Evolutionary conservation across 176 grass and related monocot species (phyloP).

Genomic region (Themeda triandra): DNA sequence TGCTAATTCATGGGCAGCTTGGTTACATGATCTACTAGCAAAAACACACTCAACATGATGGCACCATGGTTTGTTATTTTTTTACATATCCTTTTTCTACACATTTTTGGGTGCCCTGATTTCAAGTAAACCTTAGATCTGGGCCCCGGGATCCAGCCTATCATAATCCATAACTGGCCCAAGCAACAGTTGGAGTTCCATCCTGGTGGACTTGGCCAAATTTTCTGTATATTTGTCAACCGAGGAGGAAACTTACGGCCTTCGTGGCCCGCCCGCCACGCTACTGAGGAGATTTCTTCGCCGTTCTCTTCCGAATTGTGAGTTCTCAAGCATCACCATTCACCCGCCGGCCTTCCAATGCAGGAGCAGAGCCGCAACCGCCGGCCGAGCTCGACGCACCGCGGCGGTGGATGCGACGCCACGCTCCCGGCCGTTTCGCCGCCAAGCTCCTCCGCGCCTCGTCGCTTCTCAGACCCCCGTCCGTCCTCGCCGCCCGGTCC

Average conservation of each 20-base stretch:
- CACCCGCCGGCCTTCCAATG: background rate
- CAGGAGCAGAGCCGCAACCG: background rate
- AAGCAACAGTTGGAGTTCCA: background rate
- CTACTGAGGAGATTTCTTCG: background rate
- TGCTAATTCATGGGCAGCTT: too few species aligned
- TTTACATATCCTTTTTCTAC: too few species aligned
- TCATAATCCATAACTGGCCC: background rate
- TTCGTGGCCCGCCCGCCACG: background rate
- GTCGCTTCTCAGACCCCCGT: background rate
- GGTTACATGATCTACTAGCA: too few species aligned
- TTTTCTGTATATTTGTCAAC: background rate
- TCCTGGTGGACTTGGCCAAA: background rate
- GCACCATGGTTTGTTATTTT: too few species aligned
- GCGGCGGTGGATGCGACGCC: conserved; percentile 36
- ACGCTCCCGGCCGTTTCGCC: background rate
- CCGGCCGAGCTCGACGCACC: background rate
- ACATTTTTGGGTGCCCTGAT: too few species aligned
- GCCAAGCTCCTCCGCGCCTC: background rate
- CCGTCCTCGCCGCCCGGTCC: background rate
- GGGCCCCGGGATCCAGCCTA: background rate
- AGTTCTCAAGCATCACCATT: background rate
- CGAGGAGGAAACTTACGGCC: background rate
- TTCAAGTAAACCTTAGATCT: too few species aligned
- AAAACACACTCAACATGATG: too few species aligned
- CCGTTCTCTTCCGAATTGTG: background rate